Conservation (phyloP, 2,329 filamentous ascomycete species). For the Xylaria sp. region DNA sequence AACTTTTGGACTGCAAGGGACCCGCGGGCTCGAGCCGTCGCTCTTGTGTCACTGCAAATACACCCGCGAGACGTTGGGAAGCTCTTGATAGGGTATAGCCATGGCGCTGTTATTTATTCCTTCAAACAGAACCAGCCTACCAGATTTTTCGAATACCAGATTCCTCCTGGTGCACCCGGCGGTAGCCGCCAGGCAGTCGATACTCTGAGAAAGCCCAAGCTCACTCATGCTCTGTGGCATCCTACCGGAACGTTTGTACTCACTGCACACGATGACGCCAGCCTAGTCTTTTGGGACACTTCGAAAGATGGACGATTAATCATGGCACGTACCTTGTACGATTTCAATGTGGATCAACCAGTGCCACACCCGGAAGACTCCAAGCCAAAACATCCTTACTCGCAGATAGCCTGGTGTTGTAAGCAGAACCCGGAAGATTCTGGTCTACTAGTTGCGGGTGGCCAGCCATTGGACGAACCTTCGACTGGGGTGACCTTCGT, state of each 20-base stretch:
- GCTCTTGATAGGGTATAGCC: conserved; percentile 87
- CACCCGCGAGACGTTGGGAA: conserved; percentile 94
- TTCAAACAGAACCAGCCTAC: conserved; percentile 89
- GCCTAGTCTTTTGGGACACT: conserved; percentile 92
- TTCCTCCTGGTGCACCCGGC: conserved; percentile 86
- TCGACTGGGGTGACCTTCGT: conserved; percentile 87
- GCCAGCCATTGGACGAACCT: conserved; percentile 72
- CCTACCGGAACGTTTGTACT: conserved; percentile 90
- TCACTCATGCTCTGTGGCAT: conserved; percentile 92
- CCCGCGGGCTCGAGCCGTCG: conserved; percentile 67
- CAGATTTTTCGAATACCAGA: conserved; percentile 84
- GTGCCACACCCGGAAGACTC: conserved; percentile 62
- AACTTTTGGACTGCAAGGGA: conserved; percentile 86
- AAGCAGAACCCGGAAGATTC: conserved; percentile 95
- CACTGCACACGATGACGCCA: conserved; percentile 90
- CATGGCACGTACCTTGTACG: conserved; percentile 82
- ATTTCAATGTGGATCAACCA: conserved; percentile 78
- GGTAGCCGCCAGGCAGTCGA: conserved; percentile 74
- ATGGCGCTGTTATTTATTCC: conserved; percentile 89
- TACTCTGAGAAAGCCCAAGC: conserved; percentile 73
- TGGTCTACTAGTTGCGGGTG: conserved; percentile 86
- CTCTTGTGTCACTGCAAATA: conserved; percentile 81
- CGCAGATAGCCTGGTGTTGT: conserved; percentile 89
- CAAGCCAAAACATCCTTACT: conserved; percentile 77
- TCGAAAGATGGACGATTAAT: conserved; percentile 83